Percentiles rank a stretch among this genome's conserved stretches.
phyloP scores from a whole-genome alignment of 331 rosid genomes.

The Erythrophleum ivorense region DNA sequence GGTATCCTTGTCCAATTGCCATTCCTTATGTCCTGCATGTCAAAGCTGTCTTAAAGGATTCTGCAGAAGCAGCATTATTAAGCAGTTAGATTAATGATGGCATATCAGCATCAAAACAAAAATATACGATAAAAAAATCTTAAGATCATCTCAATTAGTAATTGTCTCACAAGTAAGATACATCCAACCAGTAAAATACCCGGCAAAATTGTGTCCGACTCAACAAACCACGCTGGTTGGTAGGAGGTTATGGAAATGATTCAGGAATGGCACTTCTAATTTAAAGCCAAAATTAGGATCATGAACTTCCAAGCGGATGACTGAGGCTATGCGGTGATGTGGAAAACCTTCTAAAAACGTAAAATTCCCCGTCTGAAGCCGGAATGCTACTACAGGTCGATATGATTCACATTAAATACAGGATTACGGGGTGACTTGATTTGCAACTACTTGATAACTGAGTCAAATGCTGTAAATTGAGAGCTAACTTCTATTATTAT shows the following conservation, averaged over 20 bases:
- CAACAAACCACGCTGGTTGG: neutral
- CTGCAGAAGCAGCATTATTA: neutral
- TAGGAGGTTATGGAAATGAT: neutral
- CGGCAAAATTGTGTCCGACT: neutral
- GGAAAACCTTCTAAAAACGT: neutral
- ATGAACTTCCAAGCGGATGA: neutral
- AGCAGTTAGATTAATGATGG: neutral
- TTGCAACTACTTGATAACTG: neutral
- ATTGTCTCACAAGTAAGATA: neutral
- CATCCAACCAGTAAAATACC: neutral
- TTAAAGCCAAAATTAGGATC: neutral
- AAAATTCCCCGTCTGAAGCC: no score
- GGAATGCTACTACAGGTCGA: neutral
- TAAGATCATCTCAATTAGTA: neutral
- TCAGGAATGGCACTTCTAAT: neutral
- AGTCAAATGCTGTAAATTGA: neutral
- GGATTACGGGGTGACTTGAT: neutral
- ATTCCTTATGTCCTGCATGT: neutral
- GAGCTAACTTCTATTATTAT: neutral
- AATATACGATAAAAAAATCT: neutral
- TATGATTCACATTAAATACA: neutral
- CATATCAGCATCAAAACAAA: constrained; percentile 14
- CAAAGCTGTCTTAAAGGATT: neutral
- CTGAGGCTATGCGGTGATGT: neutral
- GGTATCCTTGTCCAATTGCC: neutral